Conservation (phyloP, 2,329 filamentous ascomycete species). For the Aspergillus latus region DNA sequence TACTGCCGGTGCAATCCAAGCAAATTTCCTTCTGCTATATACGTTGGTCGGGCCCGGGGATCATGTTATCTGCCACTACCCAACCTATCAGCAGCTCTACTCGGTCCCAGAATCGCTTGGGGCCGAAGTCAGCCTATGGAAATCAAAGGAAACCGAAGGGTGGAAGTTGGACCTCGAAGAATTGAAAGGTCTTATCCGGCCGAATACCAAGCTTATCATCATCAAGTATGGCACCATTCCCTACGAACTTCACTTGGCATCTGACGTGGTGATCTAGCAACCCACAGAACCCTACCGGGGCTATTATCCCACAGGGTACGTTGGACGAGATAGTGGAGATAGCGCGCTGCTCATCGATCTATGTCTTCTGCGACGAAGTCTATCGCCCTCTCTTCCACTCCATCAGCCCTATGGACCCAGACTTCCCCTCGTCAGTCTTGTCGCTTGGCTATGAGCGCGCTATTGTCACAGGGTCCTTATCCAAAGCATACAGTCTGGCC, state of each 20-base stretch:
- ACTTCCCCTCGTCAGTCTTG: constrained; percentile 66
- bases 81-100: constrained; percentile 84
- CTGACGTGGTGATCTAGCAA: constrained; percentile 56
- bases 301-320: constrained; percentile 60
- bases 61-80: constrained; percentile 83
- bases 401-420: constrained; percentile 53
- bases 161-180: constrained; percentile 69
- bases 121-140: constrained; percentile 76
- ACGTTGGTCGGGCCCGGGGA: constrained; percentile 70
- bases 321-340: constrained; percentile 63
- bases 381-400: constrained; percentile 81
- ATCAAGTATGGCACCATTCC: constrained; percentile 55
- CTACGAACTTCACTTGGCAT: constrained; percentile 31
- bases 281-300: constrained; percentile 79
- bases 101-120: constrained; percentile 71
- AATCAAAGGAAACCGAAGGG: constrained; percentile 61
- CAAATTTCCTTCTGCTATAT: constrained; percentile 81
- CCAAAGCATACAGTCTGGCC: constrained; percentile 80
- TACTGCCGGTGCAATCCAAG: constrained; percentile 76
- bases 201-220: constrained; percentile 58
- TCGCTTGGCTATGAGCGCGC: constrained; percentile 70
- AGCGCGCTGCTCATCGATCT: constrained; percentile 61
- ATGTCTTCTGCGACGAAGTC: constrained; percentile 74
- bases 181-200: constrained; percentile 60
- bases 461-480: constrained; percentile 76